Base-by-base conservation (phyloP, 106 monocot genomes). In the Hemerocallis citrina region DNA sequence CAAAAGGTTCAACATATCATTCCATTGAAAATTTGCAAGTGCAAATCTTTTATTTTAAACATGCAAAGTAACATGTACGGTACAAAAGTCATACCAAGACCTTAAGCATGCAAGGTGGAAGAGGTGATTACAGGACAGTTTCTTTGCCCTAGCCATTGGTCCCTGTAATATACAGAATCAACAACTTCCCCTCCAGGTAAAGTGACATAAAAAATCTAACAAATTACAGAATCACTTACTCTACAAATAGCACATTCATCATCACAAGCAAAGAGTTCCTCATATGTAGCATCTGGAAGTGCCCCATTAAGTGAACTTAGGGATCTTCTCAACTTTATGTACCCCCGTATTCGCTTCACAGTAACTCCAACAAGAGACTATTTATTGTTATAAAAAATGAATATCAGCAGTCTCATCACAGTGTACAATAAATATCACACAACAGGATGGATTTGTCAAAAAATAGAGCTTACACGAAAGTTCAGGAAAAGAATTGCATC, bases 241-340 rank as follows among this genome's bases (percentile, higher is more conserved):
- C 80, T 78, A 59, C 96, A 98, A 54, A 98, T 98, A 41, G 96
- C 96, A 79, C 96, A 98, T 67, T 98, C 96, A 71, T 98, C 92
- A 79, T 98, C 37, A 49, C 70, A 98, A 59, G 81, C 72, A 67
- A 69, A 73, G 17, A 98, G 61, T 61, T 98, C 96, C 60, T 88
- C 96, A 67, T 56, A 70, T 45, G 96, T 88, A 66, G 92, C 96
- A 79, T 98, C 92, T 60, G 81, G 79, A 72, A 98, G 80, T 64
- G 92, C 81, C 3, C 69, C 77, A 73, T 98, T 68, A 44, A 98
- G 85, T 20, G 92, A 88, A 77, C 62, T 65, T 41, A 98, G 69
- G 6, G 96, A 91, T 61, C 72, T 86, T 67, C 67, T 68, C 57
- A 98, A 50, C 73, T 80, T 98, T 50, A 88, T 72, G 35, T 81